Percentiles rank a stretch among this genome's conserved stretches.
Conservation (phyloP, 176 grass and related monocot species). For the Rhynchospora breviuscula region DNA sequence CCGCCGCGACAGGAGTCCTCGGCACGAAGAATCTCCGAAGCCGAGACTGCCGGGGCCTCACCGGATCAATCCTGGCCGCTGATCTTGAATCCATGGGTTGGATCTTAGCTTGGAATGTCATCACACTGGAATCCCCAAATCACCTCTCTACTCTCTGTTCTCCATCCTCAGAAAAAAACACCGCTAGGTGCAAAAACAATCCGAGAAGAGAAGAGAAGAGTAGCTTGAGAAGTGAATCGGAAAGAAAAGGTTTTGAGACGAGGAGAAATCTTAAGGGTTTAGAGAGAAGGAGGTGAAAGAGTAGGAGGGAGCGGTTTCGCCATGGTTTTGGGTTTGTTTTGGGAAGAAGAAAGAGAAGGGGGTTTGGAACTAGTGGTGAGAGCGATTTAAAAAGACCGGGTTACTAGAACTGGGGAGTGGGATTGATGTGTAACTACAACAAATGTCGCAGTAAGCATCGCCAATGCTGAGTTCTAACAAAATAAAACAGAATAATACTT, state of each 20-base stretch:
- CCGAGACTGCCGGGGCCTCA: slow-evolving; percentile 38
- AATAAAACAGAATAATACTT: too few species aligned
- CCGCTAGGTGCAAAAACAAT: background rate
- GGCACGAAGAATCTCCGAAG: slow-evolving; percentile 60
- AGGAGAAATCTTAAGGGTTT: background rate
- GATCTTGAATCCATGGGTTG: slow-evolving; percentile 41
- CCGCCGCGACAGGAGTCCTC: slow-evolving; percentile 36
- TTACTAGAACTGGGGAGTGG: slow-evolving; percentile 10
- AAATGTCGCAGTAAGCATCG: background rate
- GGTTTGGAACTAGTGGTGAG: background rate
- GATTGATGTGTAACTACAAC: background rate
- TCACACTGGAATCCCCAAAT: slow-evolving; percentile 13
- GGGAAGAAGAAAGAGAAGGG: background rate
- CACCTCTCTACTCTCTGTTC: slow-evolving; percentile 8
- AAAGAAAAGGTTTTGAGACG: background rate
- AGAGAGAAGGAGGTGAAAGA: background rate
- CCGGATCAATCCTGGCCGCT: slow-evolving; percentile 24
- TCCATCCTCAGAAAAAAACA: slow-evolving; percentile 17
- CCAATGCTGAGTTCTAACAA: too few species aligned
- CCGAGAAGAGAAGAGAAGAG: background rate
- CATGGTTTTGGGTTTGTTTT: background rate
- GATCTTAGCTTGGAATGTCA: slow-evolving; percentile 49
- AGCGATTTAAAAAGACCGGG: slow-evolving; percentile 16
- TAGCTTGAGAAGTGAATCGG: background rate
- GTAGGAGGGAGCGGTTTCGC: slow-evolving; percentile 12